A percentile compares a stretch with the other conserved stretches of the same genome.
Evolutionary conservation across 169 alveolate genomes (phyloP).

Genomic region (Plasmodium vinckei): DNA sequence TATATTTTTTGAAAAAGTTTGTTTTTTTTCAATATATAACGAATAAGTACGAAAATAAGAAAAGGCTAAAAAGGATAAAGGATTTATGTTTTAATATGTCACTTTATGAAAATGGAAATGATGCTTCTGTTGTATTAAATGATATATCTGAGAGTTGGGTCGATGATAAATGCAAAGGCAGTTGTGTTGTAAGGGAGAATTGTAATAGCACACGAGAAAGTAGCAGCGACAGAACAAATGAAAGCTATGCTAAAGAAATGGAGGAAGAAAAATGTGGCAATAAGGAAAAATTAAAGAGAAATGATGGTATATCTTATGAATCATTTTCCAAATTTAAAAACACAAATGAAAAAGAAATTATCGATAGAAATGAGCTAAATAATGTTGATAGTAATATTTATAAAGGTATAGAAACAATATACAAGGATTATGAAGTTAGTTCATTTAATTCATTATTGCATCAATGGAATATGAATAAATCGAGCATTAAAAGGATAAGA

Average conservation of each 20-base stretch:
- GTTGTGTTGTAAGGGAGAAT: neutral
- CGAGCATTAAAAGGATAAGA: constrained; percentile 54
- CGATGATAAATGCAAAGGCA: neutral
- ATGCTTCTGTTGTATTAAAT: neutral
- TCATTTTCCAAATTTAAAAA: neutral
- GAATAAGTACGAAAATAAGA: constrained; percentile 61
- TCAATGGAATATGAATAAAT: constrained; percentile 73
- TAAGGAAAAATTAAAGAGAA: neutral
- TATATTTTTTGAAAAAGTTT: constrained; percentile 70
- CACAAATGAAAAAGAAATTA: neutral
- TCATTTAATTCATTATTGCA: constrained; percentile 54
- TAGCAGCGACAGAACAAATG: neutral
- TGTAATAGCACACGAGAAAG: neutral
- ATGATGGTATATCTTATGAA: neutral
- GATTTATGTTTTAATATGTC: constrained; percentile 30
- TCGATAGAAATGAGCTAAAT: neutral
- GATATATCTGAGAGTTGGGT: neutral
- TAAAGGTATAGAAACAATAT: constrained; percentile 65
- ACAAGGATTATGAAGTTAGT: constrained; percentile 39
- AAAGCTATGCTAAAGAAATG: neutral
- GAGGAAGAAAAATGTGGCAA: neutral
- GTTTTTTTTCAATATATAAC: constrained; percentile 76
- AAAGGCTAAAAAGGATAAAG: constrained; percentile 51
- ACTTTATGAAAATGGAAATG: neutral
- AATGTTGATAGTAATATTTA: neutral